Evolutionary conservation across 164 flowering plant genomes (phyloP).

Genomic region (grape (Vitis vinifera)): ASM3070453v1 NC_081812.1:17305001-17305500

Average conservation of each 20-base stretch:
- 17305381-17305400: neutral
- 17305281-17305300: constrained; percentile 8
- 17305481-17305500: neutral
- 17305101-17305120: neutral
- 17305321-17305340: constrained; percentile 2
- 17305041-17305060: neutral
- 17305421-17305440: neutral
- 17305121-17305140: neutral
- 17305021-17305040: neutral
- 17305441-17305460: neutral
- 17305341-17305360: neutral
- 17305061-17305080: constrained; percentile 1
- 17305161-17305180: neutral
- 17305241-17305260: neutral
- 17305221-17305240: neutral
- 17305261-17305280: constrained; percentile 1
- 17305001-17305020: neutral
- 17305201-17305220: neutral
- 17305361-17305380: neutral
- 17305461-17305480: constrained; percentile 2
- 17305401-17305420: neutral
- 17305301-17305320: neutral
- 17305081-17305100: neutral
- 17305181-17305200: neutral
- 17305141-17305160: constrained; percentile 1